Conservation (phyloP, 345 rosid genomes). For the Aquilaria sinensis region DNA sequence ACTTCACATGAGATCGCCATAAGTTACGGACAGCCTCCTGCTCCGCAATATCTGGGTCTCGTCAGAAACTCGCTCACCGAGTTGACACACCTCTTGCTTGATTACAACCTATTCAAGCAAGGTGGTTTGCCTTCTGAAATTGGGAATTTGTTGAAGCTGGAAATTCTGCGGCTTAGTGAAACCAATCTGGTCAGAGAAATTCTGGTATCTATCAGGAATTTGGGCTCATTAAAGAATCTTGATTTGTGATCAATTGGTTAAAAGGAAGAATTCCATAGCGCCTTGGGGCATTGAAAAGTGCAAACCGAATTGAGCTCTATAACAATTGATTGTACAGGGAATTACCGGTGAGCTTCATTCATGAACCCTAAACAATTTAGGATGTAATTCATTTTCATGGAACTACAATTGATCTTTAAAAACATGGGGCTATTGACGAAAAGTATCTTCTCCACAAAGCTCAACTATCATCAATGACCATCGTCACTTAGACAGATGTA, state of each 20-base stretch:
- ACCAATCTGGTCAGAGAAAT: constrained; percentile 46
- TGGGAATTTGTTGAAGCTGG: constrained; percentile 48
- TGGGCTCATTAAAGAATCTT: constrained; percentile 31
- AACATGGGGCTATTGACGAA: too few relatives aligned
- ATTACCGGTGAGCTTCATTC: constrained; percentile 39
- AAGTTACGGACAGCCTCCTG: too few relatives aligned
- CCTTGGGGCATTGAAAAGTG: constrained; percentile 31
- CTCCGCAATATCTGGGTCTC: too few relatives aligned
- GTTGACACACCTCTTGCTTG: constrained; percentile 37
- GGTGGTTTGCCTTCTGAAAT: constrained; percentile 40
- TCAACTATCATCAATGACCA: too few relatives aligned
- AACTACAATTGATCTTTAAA: too few relatives aligned
- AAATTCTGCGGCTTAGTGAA: constrained; percentile 19
- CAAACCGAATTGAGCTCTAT: constrained; percentile 42
- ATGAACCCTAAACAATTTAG: too few relatives aligned
- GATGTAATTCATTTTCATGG: too few relatives aligned
- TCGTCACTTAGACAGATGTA: too few relatives aligned
- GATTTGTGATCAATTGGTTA: constrained; percentile 40
- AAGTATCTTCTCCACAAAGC: too few relatives aligned
- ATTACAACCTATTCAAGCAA: constrained; percentile 31
- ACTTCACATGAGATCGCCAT: too few relatives aligned
- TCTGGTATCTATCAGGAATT: constrained; percentile 43
- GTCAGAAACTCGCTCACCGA: constrained; percentile 16
- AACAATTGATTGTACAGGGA: constrained; percentile 36
- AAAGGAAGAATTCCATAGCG: constrained; percentile 43